Conservation (phyloP, 2,329 filamentous ascomycete genomes). For the Tolypocladium inflatum region DNA sequence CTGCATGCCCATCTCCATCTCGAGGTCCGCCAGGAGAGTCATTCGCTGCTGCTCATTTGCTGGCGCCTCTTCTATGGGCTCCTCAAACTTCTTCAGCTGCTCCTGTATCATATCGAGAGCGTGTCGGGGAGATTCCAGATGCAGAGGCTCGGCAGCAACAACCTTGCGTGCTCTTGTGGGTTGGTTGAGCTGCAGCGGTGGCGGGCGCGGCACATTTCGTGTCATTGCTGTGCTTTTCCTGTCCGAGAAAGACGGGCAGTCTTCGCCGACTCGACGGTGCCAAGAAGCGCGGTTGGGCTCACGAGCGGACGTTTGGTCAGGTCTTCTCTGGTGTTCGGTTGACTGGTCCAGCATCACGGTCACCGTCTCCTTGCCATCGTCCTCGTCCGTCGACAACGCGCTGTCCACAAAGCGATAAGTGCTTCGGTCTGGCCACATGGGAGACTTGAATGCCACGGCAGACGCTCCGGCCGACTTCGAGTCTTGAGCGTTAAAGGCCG, state of each 20-base stretch:
- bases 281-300: conserved; percentile 21
- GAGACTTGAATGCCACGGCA: neutral
- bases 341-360: conserved; percentile 34
- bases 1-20: conserved; percentile 52
- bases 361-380: conserved; percentile 26
- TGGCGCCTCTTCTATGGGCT: conserved; percentile 21
- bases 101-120: conserved; percentile 40
- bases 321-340: conserved; percentile 4
- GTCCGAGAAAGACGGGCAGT: conserved; percentile 48
- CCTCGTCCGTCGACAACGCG: conserved; percentile 6
- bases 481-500: neutral
- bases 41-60: conserved; percentile 32
- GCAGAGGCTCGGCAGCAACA: conserved; percentile 39
- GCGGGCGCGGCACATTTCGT: conserved; percentile 46
- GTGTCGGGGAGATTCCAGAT: conserved; percentile 40
- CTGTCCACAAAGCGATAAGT: neutral
- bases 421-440: neutral
- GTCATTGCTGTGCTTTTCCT: conserved; percentile 33
- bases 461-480: neutral
- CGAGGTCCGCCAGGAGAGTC: conserved; percentile 46
- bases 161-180: conserved; percentile 32
- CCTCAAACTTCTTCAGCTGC: conserved; percentile 40
- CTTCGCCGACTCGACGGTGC: conserved; percentile 50
- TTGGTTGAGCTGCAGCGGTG: conserved; percentile 40
- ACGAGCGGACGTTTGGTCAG: conserved; percentile 7